A percentile compares a stretch with the other conserved stretches of the same genome.
Conservation (phyloP, 495 filamentous ascomycete genomes). For the Lepraria neglecta region DNA sequence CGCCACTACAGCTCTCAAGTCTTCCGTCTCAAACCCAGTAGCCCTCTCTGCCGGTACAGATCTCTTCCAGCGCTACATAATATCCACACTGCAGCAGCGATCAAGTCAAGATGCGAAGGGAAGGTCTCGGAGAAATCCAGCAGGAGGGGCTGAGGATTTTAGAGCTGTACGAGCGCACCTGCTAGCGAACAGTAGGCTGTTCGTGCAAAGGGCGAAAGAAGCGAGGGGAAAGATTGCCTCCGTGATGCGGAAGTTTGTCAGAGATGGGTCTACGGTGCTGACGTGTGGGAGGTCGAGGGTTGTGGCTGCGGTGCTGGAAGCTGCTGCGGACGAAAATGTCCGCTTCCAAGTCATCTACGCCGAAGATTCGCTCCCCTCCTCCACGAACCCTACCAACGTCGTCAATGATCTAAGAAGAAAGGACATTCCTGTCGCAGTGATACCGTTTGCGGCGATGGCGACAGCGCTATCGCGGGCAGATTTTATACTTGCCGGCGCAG, state of each 20-base stretch:
- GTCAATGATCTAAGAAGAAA: conserved; percentile 63
- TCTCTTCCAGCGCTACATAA: conserved; percentile 89
- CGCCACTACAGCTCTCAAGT: conserved; percentile 66
- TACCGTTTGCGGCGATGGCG: conserved; percentile 72
- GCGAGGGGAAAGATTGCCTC: conserved; percentile 74
- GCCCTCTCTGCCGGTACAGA: conserved; percentile 88
- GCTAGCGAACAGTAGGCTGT: conserved; percentile 73
- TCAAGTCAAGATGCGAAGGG: conserved; percentile 22
- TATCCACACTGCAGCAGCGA: conserved; percentile 56
- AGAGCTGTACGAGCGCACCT: conserved; percentile 75
- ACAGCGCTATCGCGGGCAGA: conserved; percentile 77
- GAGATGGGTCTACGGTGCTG: conserved; percentile 61
- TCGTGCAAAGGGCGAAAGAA: conserved; percentile 80
- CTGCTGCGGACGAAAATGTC: conserved; percentile 61
- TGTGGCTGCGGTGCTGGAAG: conserved; percentile 71
- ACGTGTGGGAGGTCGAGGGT: conserved; percentile 69
- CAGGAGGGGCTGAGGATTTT: conserved; percentile 60
- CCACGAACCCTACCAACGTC: conserved; percentile 43
- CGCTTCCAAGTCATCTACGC: conserved; percentile 21
- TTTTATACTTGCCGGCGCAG: conserved; percentile 84
- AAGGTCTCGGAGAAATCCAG: conserved; percentile 1
- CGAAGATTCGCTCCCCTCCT: conserved; percentile 10
- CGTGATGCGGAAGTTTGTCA: conserved; percentile 68
- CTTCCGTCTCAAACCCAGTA: conserved; percentile 75
- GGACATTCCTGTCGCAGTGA: conserved; percentile 77